phyloP scores from a whole-genome alignment of 1,284 basidiomycete species.

The Grifola frondosa region DNA sequence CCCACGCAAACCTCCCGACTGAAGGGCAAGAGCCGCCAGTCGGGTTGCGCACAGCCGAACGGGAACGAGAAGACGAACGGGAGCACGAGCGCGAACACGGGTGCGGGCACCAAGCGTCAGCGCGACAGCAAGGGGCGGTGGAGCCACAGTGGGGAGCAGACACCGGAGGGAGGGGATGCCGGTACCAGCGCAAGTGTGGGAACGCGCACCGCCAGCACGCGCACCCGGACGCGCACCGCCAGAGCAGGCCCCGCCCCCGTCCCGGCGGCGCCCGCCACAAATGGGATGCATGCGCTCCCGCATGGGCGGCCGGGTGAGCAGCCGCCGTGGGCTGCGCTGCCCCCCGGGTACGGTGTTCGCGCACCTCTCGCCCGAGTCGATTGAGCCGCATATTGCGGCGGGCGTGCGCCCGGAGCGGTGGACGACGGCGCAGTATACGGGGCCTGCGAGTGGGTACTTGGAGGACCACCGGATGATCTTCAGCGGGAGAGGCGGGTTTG shows the following conservation, averaged over 20 bases:
- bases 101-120: conserved; percentile 8
- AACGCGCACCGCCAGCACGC: conserved; percentile 19
- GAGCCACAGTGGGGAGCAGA: conserved; percentile 14
- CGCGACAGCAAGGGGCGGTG: conserved; percentile 23
- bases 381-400: too few species aligned
- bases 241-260: conserved; percentile 18
- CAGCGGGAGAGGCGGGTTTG: conserved; percentile 18
- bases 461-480: conserved; percentile 21
- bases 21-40: conserved; percentile 15
- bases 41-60: conserved; percentile 17
- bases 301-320: too few species aligned
- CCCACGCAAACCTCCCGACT: conserved; percentile 8
- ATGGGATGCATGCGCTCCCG: conserved; percentile 6
- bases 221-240: conserved; percentile 19
- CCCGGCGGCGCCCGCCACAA: conserved; percentile 7
- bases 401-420: conserved; percentile 7
- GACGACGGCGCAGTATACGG: conserved; percentile 17
- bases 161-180: conserved; percentile 7
- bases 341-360: too few species aligned
- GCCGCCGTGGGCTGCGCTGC: not conserved
- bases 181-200: conserved; percentile 12
- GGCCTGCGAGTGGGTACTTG: conserved; percentile 27
- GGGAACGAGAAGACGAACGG: conserved; percentile 15
- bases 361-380: too few species aligned
- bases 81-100: conserved; percentile 8